Evolutionary conservation across 169 alveolate genomes (phyloP).

Genomic region (Plasmodium inui): DNA sequence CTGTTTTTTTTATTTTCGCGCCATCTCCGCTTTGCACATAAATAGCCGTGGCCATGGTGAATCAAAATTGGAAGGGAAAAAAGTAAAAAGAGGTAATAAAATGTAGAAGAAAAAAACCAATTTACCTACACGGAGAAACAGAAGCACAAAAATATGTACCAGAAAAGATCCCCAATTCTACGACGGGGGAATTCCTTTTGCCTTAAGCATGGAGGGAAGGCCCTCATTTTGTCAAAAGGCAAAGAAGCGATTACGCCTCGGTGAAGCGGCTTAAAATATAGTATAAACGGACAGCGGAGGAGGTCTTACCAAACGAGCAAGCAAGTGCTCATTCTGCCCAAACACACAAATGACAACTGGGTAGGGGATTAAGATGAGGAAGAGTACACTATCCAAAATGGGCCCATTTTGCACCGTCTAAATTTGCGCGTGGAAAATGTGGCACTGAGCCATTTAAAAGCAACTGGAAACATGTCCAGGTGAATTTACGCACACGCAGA

Average conservation of each 20-base stretch:
- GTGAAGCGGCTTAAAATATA: background rate
- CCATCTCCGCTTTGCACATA: background rate
- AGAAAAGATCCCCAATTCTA: background rate
- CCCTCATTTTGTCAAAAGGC: background rate
- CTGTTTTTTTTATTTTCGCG: background rate
- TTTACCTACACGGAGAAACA: background rate
- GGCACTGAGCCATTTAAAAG: background rate
- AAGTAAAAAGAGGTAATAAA: background rate
- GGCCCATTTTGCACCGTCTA: background rate
- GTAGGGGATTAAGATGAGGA: background rate
- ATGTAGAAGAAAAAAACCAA: slow-evolving; percentile 5
- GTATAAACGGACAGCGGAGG: background rate
- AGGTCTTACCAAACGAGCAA: background rate
- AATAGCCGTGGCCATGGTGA: too few species aligned
- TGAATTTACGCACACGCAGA: background rate
- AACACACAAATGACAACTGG: background rate
- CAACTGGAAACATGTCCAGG: background rate
- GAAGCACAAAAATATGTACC: background rate
- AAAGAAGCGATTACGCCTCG: background rate
- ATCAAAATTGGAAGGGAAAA: background rate
- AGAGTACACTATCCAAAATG: background rate
- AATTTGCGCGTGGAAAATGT: background rate
- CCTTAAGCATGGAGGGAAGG: background rate
- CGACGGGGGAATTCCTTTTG: background rate
- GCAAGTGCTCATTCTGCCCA: background rate